phyloP scores from a whole-genome alignment of 108 stramenopile genomes.

The Nannochloropsis gaditana region DNA sequence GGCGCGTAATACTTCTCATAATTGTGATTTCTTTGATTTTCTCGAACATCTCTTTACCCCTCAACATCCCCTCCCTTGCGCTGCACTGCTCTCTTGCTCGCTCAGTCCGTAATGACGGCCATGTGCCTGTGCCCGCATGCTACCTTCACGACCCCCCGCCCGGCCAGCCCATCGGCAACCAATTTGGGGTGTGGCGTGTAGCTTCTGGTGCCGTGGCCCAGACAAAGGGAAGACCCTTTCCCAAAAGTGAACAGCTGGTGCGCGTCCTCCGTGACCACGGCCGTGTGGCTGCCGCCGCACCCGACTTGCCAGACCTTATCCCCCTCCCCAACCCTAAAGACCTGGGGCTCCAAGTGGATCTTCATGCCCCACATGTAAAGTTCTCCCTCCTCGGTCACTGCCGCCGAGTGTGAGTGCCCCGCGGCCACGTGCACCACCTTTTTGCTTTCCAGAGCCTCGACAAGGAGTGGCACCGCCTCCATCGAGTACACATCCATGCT shows the following conservation, averaged over 20 bases:
- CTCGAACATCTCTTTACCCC: no score
- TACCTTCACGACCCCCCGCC: neutral
- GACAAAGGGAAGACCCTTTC: neutral
- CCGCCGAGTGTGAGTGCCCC: constrained; percentile 72
- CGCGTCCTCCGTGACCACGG: neutral
- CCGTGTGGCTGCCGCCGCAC: constrained; percentile 1
- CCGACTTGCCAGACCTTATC: neutral
- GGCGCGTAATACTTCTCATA: no score
- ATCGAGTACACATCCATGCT: constrained; percentile 79
- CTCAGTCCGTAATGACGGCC: neutral
- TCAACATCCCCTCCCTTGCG: neutral
- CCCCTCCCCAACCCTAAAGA: constrained; percentile 48
- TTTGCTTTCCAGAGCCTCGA: constrained; percentile 59
- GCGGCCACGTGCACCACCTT: constrained; percentile 65
- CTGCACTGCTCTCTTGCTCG: no score
- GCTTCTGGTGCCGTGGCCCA: neutral
- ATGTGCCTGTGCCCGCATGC: neutral
- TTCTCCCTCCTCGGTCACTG: constrained; percentile 70
- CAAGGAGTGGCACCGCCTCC: constrained; percentile 64
- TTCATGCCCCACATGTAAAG: constrained; percentile 83
- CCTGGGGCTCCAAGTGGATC: constrained; percentile 64
- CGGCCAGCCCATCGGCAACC: neutral
- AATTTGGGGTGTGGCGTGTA: constrained; percentile 17
- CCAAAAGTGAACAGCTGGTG: neutral
- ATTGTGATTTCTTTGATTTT: no score